Percentiles rank a stretch among this genome's conserved stretches.
Conservation (phyloP, 2,329 filamentous ascomycete species). For the Sclerotinia borealis region DNA sequence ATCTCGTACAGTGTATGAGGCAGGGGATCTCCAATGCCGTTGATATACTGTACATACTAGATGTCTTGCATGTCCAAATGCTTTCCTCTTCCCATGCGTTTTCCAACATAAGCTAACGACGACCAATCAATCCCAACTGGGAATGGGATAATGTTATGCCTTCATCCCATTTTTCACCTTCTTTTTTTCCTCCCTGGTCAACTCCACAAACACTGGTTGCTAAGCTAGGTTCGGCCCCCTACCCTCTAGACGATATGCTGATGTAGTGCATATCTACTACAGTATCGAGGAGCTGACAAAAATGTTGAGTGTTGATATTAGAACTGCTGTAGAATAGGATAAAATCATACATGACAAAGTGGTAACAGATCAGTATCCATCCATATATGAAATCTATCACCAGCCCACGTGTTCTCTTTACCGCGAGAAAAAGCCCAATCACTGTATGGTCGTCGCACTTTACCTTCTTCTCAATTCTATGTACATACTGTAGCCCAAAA, state of each 20-base stretch:
- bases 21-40: background rate
- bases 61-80: background rate
- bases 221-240: background rate
- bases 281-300: background rate
- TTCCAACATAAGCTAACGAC: background rate
- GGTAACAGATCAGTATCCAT: background rate
- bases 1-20: background rate
- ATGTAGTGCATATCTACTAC: background rate
- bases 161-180: background rate
- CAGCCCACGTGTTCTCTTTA: background rate
- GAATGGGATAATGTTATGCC: background rate
- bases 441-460: background rate
- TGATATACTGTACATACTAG: background rate
- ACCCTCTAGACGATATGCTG: background rate
- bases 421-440: background rate
- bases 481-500: too few species aligned
- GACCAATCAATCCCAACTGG: background rate
- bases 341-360: background rate
- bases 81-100: background rate
- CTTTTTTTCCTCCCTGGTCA: background rate
- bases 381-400: background rate
- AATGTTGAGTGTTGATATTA: background rate
- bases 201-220: background rate
- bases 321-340: too few species aligned
- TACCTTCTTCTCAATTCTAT: background rate